phyloP scores from a whole-genome alignment of 1,284 basidiomycete species.

The Chalciporus sp. region DNA sequence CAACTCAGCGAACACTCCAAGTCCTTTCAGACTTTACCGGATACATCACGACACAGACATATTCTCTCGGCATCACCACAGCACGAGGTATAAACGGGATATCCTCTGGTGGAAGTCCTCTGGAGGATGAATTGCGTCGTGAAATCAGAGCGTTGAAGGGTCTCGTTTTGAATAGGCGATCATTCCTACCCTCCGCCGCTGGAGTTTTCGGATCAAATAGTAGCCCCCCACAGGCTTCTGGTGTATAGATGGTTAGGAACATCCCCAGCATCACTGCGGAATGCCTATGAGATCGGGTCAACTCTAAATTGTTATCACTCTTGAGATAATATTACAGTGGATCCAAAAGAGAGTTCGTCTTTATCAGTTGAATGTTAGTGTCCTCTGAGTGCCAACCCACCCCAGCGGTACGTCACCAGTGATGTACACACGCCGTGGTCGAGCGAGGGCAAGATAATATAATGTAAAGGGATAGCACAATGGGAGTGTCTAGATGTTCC shows the following conservation, averaged over 20 bases:
- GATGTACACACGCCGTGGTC: not conserved
- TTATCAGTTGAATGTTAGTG: not conserved
- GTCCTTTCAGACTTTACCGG: constrained; percentile 53
- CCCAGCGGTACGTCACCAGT: not conserved
- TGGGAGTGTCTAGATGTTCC: not conserved
- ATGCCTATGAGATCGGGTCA: not conserved
- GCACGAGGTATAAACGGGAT: constrained; percentile 16
- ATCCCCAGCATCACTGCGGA: not conserved
- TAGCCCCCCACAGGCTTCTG: constrained; percentile 5
- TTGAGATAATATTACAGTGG: not conserved
- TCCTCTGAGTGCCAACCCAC: not conserved
- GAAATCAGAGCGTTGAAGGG: constrained; percentile 59
- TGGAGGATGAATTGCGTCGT: constrained; percentile 50
- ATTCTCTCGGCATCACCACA: constrained; percentile 31
- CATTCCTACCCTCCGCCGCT: constrained; percentile 25
- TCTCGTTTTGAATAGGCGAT: constrained; percentile 51
- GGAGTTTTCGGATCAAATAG: constrained; percentile 8
- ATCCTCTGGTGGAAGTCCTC: constrained; percentile 6
- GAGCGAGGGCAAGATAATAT: not conserved
- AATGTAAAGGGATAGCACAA: constrained; percentile 2
- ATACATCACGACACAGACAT: constrained; percentile 53
- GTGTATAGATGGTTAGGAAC: not conserved
- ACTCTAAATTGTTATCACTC: not conserved
- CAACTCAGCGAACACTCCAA: constrained; percentile 49
- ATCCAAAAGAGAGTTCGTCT: not conserved